Conservation (phyloP, 179 eudicot species). For the Heliamphora pulchella region DNA sequence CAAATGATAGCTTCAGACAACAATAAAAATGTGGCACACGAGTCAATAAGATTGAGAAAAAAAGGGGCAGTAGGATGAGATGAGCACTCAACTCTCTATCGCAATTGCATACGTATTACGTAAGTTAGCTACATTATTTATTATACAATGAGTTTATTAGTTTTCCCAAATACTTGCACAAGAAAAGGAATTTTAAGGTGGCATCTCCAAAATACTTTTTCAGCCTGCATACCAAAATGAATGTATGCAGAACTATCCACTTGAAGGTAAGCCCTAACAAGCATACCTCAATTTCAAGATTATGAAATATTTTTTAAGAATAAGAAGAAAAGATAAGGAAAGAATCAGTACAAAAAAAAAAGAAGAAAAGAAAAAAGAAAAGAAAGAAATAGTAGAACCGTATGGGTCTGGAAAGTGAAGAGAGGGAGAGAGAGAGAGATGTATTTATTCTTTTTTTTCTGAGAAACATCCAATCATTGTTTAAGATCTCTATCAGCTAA, state of each 20-base stretch:
- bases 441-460: neutral
- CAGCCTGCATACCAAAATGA: neutral
- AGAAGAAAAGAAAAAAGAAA: too few relatives aligned
- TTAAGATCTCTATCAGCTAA: neutral
- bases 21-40: neutral
- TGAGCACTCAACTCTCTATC: neutral
- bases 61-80: neutral
- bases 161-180: neutral
- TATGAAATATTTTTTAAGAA: too few relatives aligned
- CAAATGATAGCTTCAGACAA: neutral
- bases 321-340: too few relatives aligned
- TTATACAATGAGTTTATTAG: neutral
- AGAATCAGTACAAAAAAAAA: too few relatives aligned
- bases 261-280: too few relatives aligned
- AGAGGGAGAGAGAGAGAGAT: neutral
- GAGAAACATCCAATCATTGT: neutral
- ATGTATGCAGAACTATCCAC: neutral
- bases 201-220: conserved; percentile 12
- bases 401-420: too few relatives aligned
- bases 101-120: neutral
- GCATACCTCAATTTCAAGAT: too few relatives aligned
- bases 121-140: neutral
- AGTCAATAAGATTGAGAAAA: neutral
- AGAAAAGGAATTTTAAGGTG: neutral
- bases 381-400: too few relatives aligned